phyloP scores from a whole-genome alignment of 805 yeast genomes.

The Kazachstania psychrophila region DNA sequence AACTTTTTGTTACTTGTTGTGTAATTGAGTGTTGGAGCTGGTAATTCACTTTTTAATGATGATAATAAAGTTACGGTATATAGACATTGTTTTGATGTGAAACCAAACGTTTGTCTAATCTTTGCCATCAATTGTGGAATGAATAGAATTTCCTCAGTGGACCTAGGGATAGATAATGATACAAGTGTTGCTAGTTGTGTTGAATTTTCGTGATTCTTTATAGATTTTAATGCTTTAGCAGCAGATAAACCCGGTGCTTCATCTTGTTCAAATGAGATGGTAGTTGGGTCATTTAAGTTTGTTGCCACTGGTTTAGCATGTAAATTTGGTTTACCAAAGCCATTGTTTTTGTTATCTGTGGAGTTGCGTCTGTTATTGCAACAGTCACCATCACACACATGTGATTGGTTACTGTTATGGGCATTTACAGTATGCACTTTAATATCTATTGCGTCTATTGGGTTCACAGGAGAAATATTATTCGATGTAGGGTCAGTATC shows the following conservation, averaged over 20 bases:
- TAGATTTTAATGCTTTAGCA: constrained; percentile 49
- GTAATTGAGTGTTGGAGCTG: constrained; percentile 29
- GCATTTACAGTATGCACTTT: background rate
- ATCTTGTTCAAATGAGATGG: constrained; percentile 47
- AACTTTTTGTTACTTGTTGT: background rate
- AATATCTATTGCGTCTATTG: background rate
- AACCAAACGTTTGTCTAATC: constrained; percentile 62
- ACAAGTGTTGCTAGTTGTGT: constrained; percentile 47
- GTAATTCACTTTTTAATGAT: constrained; percentile 49
- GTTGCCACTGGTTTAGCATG: constrained; percentile 24
- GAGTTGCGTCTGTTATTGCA: background rate
- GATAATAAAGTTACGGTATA: constrained; percentile 66
- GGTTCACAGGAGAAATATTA: constrained; percentile 1
- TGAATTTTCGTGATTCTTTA: constrained; percentile 41
- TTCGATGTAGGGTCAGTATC: constrained; percentile 3
- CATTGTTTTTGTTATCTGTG: too few relatives aligned
- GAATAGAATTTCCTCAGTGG: constrained; percentile 69
- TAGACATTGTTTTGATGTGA: constrained; percentile 59
- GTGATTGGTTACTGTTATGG: background rate
- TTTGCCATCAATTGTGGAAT: constrained; percentile 64
- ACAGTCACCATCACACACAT: constrained; percentile 3
- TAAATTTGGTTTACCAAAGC: constrained; percentile 6
- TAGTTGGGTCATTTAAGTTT: constrained; percentile 22
- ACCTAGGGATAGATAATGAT: constrained; percentile 65
- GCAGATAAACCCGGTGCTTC: constrained; percentile 77